phyloP scores from a whole-genome alignment of 345 rosid species.

The Lumnitzera racemosa region DNA sequence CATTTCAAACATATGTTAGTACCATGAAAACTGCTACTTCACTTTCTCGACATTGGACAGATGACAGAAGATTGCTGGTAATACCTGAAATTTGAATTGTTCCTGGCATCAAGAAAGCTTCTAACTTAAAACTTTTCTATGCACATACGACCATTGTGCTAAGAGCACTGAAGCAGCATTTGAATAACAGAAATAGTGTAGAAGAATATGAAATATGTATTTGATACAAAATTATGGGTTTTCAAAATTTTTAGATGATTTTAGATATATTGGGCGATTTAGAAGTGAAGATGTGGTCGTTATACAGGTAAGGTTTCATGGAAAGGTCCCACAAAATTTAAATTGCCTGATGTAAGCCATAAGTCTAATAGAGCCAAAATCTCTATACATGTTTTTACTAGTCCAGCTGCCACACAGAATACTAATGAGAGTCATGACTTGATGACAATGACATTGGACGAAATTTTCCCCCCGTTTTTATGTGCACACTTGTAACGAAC shows the following conservation, averaged over 20 bases:
- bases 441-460: no score
- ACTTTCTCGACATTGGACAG: neutral
- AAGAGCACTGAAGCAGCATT: neutral
- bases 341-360: slow-evolving; percentile 2
- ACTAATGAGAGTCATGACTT: no score
- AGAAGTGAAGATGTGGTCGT: slow-evolving; percentile 39
- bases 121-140: neutral
- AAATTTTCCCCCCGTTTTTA: no score
- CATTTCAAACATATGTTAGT: neutral
- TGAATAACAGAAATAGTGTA: neutral
- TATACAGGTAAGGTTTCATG: slow-evolving; percentile 16
- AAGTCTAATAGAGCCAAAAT: neutral
- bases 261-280: neutral
- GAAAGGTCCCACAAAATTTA: slow-evolving; percentile 31
- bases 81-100: slow-evolving; percentile 83
- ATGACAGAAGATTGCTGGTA: neutral
- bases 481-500: no score
- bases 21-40: neutral
- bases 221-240: neutral
- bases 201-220: neutral
- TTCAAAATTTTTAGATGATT: neutral
- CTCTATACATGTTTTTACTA: slow-evolving; percentile 20
- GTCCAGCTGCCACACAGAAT: neutral
- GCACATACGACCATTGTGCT: neutral
- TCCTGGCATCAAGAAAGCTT: slow-evolving; percentile 64